Evolutionary conservation across 495 filamentous ascomycete genomes (phyloP), one percentile per base, ranked within the genome.

Genomic region (Thermothielavioides terrestris): DNA sequence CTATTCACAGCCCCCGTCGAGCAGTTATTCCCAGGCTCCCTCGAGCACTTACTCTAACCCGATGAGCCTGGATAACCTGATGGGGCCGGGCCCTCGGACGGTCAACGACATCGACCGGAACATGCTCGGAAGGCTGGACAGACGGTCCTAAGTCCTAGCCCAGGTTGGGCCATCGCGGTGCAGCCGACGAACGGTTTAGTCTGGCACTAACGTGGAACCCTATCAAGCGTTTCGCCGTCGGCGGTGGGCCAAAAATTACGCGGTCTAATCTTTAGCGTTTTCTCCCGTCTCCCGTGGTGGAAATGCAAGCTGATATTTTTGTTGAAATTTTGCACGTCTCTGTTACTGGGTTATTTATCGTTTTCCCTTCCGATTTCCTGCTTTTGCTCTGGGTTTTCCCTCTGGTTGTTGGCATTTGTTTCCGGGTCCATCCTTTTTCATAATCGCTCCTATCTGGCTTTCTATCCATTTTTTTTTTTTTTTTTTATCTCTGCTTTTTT

Each of bases 31-130:
- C 12, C 46, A 42, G 46, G 46, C 44, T 1, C 26, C 44, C 5
- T 46, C 53, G 2, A 26, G 21, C 30, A 12, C 40, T 11, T 50
- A 43, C 6, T 14, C 42, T 12, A 65, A 64, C 25, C 63, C 69
- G 1, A 76, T 76, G 73, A 74, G 71, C 48, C 34, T 76, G 1
- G 63, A 65, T 28, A 68, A 69, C 26, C 55, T 76, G 41, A 66
- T 76, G 53, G 59, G 54, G n/a, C 50, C 42, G 0, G 55, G 54
- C 12, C 26, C 38, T 46, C 63, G 22, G 55, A 58, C 36, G 59
- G 68, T 44, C 5, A 52, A 46, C 42, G 50, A 52, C 21, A 75
- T 76, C 26, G 73, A 76, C 46, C 59, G 58, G 20, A 65, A 54
- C 48, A 76, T 76, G 73, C 53, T 76, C 15, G 67, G 64, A 15